Base-by-base conservation (phyloP, 768 basidiomycete genomes). In the Dictyophora rubrovolvata region DNA sequence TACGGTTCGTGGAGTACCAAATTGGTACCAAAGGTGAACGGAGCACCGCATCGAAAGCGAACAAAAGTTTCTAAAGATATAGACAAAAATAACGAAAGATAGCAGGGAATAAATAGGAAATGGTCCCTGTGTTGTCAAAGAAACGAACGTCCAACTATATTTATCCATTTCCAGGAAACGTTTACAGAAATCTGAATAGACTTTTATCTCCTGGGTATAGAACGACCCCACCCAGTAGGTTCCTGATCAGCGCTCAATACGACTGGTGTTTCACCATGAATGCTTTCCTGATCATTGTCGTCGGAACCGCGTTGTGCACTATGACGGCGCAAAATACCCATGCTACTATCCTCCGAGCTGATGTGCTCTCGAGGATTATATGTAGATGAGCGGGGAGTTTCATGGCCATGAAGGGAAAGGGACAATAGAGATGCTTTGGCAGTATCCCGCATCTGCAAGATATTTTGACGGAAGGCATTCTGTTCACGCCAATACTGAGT, bases 401-500 rank as follows among this genome's bases (percentile, higher is more conserved):
- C 65, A 60, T 72, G 70, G 42, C 56, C 60, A 48, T 63, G 57
- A 37, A 56, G 60, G 20, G 78, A 76, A 53, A 84, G 70, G 18
- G 81, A 80, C 62, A 85, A 70, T 55, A 87, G 77, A 16, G 85
- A 88, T 61, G 79, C 75, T 47, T 84, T 80, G 20, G 86, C 85
- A 5, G 82, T 82, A 65, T 87, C 85, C 60, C 85, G 79, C 86
- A 90, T 87, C 66, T 87, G 83, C 67, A 85, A 67, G 54, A 91
- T 79, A 67, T 87, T 87, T 72, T 87, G 84, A 63, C 87, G 86
- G 78, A 89, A 86, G 9, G 85, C 81, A 64, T 85, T 86, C 84
- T 91, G 90, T 74, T 93, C 91, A 64, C 85, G 84, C 86, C 91
- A 93, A 72, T 93, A 93, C 68, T 91, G 89, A 48, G 84, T 73